A percentile compares a stretch with the other conserved stretches of the same genome.
These are phyloP conservation scores for Russula griseocarnosa DNA, from an alignment of 768 basidiomycete species.

Conservation along the genomic window DNA sequence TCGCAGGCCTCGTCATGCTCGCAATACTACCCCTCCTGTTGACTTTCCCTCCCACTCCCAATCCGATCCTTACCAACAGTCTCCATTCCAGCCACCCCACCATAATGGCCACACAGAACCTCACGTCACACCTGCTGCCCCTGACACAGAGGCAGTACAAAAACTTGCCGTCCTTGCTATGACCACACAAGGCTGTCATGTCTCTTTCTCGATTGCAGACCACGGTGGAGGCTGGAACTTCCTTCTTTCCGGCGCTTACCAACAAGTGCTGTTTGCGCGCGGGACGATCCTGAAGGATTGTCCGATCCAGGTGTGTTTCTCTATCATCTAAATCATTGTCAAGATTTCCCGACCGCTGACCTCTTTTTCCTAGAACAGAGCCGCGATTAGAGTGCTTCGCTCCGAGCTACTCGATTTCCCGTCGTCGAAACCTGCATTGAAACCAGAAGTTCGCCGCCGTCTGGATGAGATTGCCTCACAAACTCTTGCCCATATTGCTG, in stretches of 20 bases:
- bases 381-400: conserved; percentile 84
- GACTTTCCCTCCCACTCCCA: conserved; percentile 51
- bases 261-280: conserved; percentile 86
- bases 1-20: conserved; percentile 69
- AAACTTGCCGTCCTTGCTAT: conserved; percentile 78
- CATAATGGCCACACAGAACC: conserved; percentile 34
- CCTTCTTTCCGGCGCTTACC: conserved; percentile 85
- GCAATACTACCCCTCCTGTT: conserved; percentile 58
- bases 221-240: conserved; percentile 81
- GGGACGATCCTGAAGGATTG: conserved; percentile 87
- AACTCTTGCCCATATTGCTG: conserved; percentile 89
- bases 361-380: conserved; percentile 56
- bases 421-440: conserved; percentile 72
- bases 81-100: conserved; percentile 36
- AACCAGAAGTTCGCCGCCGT: conserved; percentile 73
- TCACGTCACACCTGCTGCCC: conserved; percentile 37
- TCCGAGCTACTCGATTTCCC: conserved; percentile 90
- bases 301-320: conserved; percentile 65
- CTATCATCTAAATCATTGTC: conserved; percentile 26
- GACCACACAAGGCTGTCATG: conserved; percentile 76
- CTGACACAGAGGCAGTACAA: conserved; percentile 69
- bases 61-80: conserved; percentile 40
- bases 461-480: conserved; percentile 94
- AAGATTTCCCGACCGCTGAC: conserved; percentile 26
- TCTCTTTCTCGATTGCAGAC: conserved; percentile 72